A percentile compares a stretch with the other conserved stretches of the same genome.
Conservation (phyloP, 768 basidiomycete genomes). For the Zangia roseola region DNA sequence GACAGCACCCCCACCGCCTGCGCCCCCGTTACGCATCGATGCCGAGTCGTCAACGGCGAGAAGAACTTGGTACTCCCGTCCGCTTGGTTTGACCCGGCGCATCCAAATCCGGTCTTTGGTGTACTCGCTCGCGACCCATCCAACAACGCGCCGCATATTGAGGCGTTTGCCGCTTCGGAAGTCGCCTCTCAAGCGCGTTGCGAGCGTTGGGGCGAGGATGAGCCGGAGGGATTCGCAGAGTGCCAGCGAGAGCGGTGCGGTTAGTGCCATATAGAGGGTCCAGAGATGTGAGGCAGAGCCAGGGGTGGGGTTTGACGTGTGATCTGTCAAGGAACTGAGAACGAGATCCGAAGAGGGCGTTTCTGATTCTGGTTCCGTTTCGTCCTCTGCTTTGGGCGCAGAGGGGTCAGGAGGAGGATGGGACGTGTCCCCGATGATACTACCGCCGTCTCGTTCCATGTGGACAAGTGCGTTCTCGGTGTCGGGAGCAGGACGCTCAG, state of each 20-base stretch:
- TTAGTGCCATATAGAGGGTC: conserved; percentile 88
- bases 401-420: conserved; percentile 26
- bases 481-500: conserved; percentile 27
- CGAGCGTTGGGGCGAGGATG: conserved; percentile 91
- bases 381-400: conserved; percentile 30
- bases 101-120: conserved; percentile 99
- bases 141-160: conserved; percentile 98
- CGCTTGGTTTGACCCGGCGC: conserved; percentile 88
- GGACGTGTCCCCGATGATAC: not conserved
- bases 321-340: conserved; percentile 17
- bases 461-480: conserved; percentile 50
- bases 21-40: conserved; percentile 62
- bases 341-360: conserved; percentile 19
- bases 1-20: conserved; percentile 36
- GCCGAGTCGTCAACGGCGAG: conserved; percentile 94
- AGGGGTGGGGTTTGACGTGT: conserved; percentile 22
- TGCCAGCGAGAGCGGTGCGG: conserved; percentile 85
- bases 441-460: conserved; percentile 18
- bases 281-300: conserved; percentile 69
- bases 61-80: conserved; percentile 93
- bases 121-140: conserved; percentile 97
- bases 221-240: conserved; percentile 96
- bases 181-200: conserved; percentile 93
- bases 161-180: conserved; percentile 96
- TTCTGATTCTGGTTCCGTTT: conserved; percentile 19